Evolutionary conservation across 2,329 filamentous ascomycete genomes (phyloP).

Genomic region (Cladosporium austrohemisphaericum): DNA sequence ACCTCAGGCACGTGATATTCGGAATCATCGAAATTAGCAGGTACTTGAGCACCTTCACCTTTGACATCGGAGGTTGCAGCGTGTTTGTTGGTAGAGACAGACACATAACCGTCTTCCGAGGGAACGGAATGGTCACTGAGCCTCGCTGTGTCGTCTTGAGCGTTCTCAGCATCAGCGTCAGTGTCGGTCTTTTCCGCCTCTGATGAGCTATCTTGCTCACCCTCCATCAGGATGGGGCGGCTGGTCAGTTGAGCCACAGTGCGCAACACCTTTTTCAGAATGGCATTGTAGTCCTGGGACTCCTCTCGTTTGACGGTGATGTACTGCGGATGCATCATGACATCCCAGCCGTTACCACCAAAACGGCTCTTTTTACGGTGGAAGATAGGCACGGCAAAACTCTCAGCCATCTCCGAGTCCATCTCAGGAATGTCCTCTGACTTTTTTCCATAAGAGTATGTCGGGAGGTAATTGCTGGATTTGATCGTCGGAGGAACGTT

Average conservation of each 20-base stretch:
- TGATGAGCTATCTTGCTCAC: constrained; percentile 22
- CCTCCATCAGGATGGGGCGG: constrained; percentile 57
- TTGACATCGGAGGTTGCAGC: constrained; percentile 34
- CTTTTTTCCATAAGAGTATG: constrained; percentile 33
- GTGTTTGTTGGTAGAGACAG: constrained; percentile 69
- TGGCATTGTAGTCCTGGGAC: constrained; percentile 62
- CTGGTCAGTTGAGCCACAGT: constrained; percentile 75
- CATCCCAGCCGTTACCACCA: constrained; percentile 33
- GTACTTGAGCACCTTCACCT: constrained; percentile 24
- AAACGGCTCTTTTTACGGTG: constrained; percentile 48
- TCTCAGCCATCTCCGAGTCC: constrained; percentile 61
- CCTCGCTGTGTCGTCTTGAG: constrained; percentile 44
- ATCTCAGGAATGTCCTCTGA: constrained; percentile 50
- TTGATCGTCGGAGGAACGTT: constrained; percentile 62
- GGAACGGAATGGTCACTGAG: constrained; percentile 75
- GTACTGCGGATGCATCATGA: constrained; percentile 49
- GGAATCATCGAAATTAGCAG: constrained; percentile 25
- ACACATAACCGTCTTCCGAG: constrained; percentile 85
- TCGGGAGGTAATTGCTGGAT: constrained; percentile 48
- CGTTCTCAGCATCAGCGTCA: constrained; percentile 49
- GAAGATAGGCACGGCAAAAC: constrained; percentile 67
- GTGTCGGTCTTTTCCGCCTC: constrained; percentile 11
- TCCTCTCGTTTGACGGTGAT: constrained; percentile 74
- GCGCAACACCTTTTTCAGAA: constrained; percentile 75
- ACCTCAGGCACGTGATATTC: constrained; percentile 52